Evolutionary conservation across 2,329 filamentous ascomycete species (phyloP).

Genomic region (Trichoderma breve): DNA sequence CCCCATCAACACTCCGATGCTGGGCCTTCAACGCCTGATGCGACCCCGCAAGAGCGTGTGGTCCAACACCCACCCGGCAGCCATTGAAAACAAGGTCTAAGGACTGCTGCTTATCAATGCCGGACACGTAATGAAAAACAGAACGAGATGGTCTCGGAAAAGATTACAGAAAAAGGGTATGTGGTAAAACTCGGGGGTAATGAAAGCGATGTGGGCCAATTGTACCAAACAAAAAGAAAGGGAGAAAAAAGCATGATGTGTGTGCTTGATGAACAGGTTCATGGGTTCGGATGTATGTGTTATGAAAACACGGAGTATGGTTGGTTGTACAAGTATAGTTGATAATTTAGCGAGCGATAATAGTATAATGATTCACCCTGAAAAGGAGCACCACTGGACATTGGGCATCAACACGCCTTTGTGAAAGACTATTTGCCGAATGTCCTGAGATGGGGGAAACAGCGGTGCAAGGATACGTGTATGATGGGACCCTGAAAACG

Average conservation of each 20-base stretch:
- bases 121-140: constrained; percentile 5
- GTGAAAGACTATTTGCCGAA: neutral
- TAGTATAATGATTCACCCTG: neutral
- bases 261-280: neutral
- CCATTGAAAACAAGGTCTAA: constrained; percentile 22
- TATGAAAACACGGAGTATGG: constrained; percentile 3
- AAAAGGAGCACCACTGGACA: neutral
- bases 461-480: constrained; percentile 10
- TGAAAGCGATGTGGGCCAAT: neutral
- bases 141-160: constrained; percentile 14
- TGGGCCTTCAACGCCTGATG: constrained; percentile 57
- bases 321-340: constrained; percentile 4
- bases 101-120: neutral
- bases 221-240: constrained; percentile 1
- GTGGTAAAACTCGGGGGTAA: neutral
- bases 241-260: neutral
- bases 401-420: neutral
- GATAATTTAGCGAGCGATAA: constrained; percentile 8
- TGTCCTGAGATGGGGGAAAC: neutral
- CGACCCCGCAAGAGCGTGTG: constrained; percentile 36
- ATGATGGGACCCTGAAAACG: neutral
- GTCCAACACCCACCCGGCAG: constrained; percentile 35
- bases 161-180: neutral
- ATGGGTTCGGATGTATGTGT: neutral
- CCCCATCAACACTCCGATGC: constrained; percentile 65